phyloP scores from a whole-genome alignment of 2,329 filamentous ascomycete species.

The Trichoderma cornu-damae region DNA sequence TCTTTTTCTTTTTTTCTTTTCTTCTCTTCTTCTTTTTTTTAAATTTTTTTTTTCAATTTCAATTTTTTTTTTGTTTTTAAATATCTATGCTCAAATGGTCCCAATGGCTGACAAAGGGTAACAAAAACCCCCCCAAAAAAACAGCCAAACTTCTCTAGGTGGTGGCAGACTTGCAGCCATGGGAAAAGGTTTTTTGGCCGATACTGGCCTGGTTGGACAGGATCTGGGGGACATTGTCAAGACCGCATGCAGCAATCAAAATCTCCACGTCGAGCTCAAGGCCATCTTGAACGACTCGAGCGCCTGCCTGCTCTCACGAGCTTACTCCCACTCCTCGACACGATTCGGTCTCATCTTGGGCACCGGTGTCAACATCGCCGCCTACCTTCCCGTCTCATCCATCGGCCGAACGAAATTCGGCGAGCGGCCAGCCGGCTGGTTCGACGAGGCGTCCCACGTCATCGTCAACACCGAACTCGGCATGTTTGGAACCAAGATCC shows the following conservation, averaged over 20 bases:
- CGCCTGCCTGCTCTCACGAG: constrained; percentile 60
- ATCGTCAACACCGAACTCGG: constrained; percentile 63
- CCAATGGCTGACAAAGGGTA: background rate
- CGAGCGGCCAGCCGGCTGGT: constrained; percentile 50
- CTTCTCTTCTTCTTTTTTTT: too few relatives aligned
- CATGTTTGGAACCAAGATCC: constrained; percentile 58
- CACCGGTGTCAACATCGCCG: constrained; percentile 62
- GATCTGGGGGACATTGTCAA: constrained; percentile 57
- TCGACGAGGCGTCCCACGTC: constrained; percentile 54
- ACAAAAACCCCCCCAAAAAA: too few relatives aligned
- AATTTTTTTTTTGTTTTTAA: background rate
- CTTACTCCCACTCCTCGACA: constrained; percentile 54
- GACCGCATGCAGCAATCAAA: constrained; percentile 45
- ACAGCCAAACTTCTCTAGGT: constrained; percentile 58
- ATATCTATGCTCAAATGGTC: too few relatives aligned
- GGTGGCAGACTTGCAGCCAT: constrained; percentile 56
- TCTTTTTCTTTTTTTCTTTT: too few relatives aligned
- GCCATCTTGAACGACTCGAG: constrained; percentile 64
- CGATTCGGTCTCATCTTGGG: constrained; percentile 62
- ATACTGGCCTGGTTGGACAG: constrained; percentile 52
- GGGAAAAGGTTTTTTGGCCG: constrained; percentile 62
- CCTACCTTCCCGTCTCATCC: constrained; percentile 55
- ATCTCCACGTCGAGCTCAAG: constrained; percentile 51
- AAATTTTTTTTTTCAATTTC: too few relatives aligned
- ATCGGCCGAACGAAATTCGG: constrained; percentile 55